phyloP scores from a whole-genome alignment of 768 basidiomycete genomes.

The Lyophyllum semitale region DNA sequence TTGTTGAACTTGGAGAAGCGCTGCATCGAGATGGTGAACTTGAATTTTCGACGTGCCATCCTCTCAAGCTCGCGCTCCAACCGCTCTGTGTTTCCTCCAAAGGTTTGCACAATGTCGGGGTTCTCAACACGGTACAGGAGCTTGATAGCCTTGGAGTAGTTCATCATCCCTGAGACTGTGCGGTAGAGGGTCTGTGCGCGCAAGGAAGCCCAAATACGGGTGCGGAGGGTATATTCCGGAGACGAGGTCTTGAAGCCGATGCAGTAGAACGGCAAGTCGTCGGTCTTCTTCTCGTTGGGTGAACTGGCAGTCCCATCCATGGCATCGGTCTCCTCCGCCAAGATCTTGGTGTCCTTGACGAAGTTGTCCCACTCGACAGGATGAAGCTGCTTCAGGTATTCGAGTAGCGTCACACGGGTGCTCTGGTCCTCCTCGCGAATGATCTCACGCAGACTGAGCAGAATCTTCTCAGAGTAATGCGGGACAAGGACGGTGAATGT shows the following conservation, averaged over 20 bases:
- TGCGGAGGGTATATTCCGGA: constrained; percentile 97
- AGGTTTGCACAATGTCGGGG: constrained; percentile 93
- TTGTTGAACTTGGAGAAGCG: constrained; percentile 99
- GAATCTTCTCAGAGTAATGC: constrained; percentile 98
- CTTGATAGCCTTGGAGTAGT: constrained; percentile 99
- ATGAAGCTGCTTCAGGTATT: constrained; percentile 98
- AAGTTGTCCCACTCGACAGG: constrained; percentile 99
- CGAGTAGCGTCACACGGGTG: constrained; percentile 94
- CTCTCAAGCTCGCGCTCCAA: constrained; percentile 95
- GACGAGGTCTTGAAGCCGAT: constrained; percentile 99
- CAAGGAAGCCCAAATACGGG: constrained; percentile 98
- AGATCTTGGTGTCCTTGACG: constrained; percentile 98
- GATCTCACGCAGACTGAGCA: constrained; percentile 95
- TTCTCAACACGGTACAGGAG: constrained; percentile 98
- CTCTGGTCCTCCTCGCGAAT: constrained; percentile 97
- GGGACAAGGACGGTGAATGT: constrained; percentile 99
- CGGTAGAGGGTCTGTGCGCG: constrained; percentile 98
- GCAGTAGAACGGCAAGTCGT: constrained; percentile 98
- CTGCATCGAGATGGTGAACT: constrained; percentile 98
- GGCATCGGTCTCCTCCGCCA: constrained; percentile 83
- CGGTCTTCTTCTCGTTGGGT: constrained; percentile 83
- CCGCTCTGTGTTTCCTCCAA: constrained; percentile 95
- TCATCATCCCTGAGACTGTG: constrained; percentile 99
- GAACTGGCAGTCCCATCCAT: constrained; percentile 53
- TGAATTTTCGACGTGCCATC: constrained; percentile 98